These are phyloP conservation scores for Vitis amurensis DNA, from an alignment of 164 flowering plant genomes.

Conservation along the genomic window DNA sequence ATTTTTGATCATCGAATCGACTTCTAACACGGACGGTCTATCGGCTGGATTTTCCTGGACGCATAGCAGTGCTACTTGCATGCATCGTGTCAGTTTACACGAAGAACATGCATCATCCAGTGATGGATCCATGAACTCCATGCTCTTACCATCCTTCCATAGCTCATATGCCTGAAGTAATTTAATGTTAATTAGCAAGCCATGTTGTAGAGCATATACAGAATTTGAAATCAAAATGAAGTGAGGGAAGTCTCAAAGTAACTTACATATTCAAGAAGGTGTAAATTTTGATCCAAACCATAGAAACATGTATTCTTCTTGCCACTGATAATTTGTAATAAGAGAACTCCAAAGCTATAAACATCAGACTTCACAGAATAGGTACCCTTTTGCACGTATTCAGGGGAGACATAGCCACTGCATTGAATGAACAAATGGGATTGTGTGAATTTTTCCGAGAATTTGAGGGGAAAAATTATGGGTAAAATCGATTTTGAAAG, in stretches of 20 bases:
- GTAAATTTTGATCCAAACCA: constrained; percentile 15
- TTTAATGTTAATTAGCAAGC: neutral
- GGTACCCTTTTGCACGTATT: constrained; percentile 28
- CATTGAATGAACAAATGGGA: neutral
- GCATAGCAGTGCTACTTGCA: constrained; percentile 36
- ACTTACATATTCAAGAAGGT: constrained; percentile 37
- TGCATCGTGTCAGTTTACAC: constrained; percentile 26
- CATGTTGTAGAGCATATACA: no score
- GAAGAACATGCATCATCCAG: constrained; percentile 25
- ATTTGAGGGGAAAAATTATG: neutral
- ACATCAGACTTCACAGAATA: constrained; percentile 41
- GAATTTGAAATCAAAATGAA: neutral
- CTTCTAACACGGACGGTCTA: constrained; percentile 34
- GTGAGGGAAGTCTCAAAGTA: neutral
- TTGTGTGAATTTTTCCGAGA: no score
- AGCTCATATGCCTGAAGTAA: constrained; percentile 25
- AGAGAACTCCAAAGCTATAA: constrained; percentile 41
- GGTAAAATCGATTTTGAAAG: neutral
- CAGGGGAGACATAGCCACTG: constrained; percentile 46
- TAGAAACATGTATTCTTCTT: constrained; percentile 20
- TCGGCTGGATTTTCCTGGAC: constrained; percentile 31
- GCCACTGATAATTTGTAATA: constrained; percentile 38
- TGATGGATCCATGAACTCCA: constrained; percentile 31
- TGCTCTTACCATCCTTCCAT: constrained; percentile 27
- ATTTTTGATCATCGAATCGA: constrained; percentile 16